Conservation (phyloP, 306 rosid species). For the Lithocarpus polystachyus region DNA sequence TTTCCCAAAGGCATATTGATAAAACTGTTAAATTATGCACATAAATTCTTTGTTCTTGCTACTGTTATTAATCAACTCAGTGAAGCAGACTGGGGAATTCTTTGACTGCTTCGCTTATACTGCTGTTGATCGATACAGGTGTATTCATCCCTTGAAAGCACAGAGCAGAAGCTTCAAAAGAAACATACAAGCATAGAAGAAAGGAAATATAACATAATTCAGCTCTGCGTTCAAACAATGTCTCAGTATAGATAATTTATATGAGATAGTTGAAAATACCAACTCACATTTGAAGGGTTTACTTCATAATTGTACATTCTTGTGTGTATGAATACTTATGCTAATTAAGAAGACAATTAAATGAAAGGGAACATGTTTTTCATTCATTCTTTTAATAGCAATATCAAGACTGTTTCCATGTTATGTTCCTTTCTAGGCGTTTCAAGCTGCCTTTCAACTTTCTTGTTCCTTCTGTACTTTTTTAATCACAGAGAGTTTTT, state of each 20-base stretch:
- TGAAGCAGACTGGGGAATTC: not conserved
- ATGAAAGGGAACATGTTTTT: not conserved
- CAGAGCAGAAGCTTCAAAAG: not conserved
- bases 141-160: not conserved
- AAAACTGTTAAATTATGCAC: not conserved
- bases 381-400: not conserved
- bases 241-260: not conserved
- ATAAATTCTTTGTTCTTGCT: not conserved
- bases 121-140: not conserved
- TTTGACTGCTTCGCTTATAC: not conserved
- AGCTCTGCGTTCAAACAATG: not conserved
- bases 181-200: not conserved
- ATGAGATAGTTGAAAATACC: not conserved
- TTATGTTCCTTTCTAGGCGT: too few species aligned
- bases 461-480: not conserved
- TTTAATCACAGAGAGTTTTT: not conserved
- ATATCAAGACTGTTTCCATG: not conserved
- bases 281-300: not conserved
- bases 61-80: not conserved
- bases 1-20: too few species aligned
- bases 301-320: not conserved
- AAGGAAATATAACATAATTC: not conserved
- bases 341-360: not conserved
- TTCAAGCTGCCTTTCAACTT: not conserved
- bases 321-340: not conserved